Evolutionary conservation across 176 grass and related monocot genomes (phyloP).

Genomic region (Hsuehochloa calcarea): DNA sequence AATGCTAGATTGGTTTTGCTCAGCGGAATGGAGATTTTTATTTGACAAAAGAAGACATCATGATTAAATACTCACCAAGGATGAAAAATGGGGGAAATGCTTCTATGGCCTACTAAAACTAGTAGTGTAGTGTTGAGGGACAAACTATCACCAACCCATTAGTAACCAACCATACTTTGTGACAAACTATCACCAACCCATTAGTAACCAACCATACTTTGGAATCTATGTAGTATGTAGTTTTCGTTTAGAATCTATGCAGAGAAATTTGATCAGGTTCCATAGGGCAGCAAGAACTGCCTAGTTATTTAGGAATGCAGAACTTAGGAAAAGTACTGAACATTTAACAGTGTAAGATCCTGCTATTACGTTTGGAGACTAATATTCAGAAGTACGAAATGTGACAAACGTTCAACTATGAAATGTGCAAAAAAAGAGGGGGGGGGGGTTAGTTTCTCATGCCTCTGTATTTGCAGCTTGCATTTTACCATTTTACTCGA

Average conservation of each 20-base stretch:
- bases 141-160: too few species aligned
- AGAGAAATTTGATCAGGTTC: background rate
- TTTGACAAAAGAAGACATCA: background rate
- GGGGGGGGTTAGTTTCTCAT: background rate
- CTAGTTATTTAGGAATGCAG: background rate
- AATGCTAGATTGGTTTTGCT: background rate
- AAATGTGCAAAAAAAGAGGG: background rate
- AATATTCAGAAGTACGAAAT: background rate
- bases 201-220: background rate
- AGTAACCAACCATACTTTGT: too few species aligned
- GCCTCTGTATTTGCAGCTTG: background rate
- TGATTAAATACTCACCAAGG: background rate
- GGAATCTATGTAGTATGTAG: background rate
- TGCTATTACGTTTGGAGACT: background rate
- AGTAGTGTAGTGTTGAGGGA: background rate
- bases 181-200: slow-evolving; percentile 1
- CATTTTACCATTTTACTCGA: background rate
- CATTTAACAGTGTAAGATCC: background rate
- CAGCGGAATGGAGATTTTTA: background rate
- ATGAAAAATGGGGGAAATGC: background rate
- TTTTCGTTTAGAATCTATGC: background rate
- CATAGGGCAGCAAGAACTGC: background rate
- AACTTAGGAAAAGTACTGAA: background rate
- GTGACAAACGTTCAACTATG: background rate
- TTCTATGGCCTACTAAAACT: background rate